Conservation (phyloP, 106 monocot genomes). For the Dendrobium catenatum region DNA sequence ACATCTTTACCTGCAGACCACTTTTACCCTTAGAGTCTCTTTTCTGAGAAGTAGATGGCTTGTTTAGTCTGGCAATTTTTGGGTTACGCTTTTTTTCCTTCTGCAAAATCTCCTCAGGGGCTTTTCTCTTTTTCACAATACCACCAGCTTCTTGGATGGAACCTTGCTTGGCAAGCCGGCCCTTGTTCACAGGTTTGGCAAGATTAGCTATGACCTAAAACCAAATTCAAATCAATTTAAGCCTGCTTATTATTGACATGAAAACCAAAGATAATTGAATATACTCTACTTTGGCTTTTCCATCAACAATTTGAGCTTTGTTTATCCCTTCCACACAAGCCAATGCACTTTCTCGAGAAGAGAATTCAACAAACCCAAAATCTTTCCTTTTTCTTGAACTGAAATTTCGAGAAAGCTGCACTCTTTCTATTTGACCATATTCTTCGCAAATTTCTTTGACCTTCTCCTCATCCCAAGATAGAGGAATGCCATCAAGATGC, state of each 20-base stretch:
- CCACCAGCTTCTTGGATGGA: constrained; percentile 9
- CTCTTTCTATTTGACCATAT: constrained; percentile 46
- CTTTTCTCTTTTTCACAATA: constrained; percentile 16
- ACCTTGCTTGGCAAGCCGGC: constrained; percentile 17
- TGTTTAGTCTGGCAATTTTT: constrained; percentile 11
- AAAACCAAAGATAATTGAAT: not conserved
- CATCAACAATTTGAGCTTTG: constrained; percentile 29
- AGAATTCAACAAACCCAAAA: constrained; percentile 66
- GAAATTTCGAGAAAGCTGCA: constrained; percentile 26
- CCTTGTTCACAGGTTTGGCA: constrained; percentile 30
- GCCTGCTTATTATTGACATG: not conserved
- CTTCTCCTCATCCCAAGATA: constrained; percentile 56
- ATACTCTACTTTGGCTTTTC: constrained; percentile 41
- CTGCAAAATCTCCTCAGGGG: not conserved
- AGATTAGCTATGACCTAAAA: constrained; percentile 33
- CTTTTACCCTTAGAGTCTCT: constrained; percentile 7
- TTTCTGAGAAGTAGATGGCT: constrained; percentile 11
- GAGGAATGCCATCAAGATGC: constrained; percentile 42
- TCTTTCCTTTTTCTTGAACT: constrained; percentile 35
- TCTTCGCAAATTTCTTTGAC: constrained; percentile 41
- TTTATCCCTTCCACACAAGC: constrained; percentile 64
- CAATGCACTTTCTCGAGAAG: constrained; percentile 45
- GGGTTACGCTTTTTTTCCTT: constrained; percentile 17
- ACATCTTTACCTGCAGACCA: not conserved
- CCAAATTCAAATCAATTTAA: not conserved